Conservation (phyloP, 2,329 filamentous ascomycete species). For the Botrytis hyacinthi region DNA sequence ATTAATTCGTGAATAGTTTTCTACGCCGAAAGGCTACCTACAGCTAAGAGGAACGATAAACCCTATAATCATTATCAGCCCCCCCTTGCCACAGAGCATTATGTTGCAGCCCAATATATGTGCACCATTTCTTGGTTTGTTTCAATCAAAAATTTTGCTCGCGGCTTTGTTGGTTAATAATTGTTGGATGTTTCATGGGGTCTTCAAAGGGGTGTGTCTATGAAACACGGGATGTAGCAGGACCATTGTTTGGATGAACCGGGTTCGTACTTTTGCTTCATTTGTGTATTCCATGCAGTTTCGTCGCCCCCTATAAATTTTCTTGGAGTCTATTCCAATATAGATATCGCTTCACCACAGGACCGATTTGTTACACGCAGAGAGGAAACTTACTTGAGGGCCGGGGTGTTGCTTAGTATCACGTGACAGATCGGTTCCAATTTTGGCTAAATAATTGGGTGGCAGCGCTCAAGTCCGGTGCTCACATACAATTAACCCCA, state of each 20-base stretch:
- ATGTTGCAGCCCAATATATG: background rate
- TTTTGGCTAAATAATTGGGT: background rate
- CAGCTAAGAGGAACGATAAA: background rate
- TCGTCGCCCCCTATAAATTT: background rate
- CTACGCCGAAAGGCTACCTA: background rate
- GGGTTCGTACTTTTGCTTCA: background rate
- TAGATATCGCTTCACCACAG: too few relatives aligned
- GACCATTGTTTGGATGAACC: constrained; percentile 17
- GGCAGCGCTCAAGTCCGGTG: background rate
- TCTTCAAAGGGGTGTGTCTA: background rate
- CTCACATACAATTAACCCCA: background rate
- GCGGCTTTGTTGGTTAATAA: background rate
- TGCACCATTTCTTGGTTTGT: background rate
- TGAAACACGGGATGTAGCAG: constrained; percentile 18
- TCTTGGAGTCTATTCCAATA: background rate
- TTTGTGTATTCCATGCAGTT: background rate
- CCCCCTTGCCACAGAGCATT: background rate
- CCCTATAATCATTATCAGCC: background rate
- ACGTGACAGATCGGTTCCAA: background rate
- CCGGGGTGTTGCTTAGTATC: background rate
- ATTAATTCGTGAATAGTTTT: background rate
- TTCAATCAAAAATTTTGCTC: background rate
- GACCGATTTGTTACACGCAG: background rate
- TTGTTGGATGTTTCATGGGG: constrained; percentile 15
- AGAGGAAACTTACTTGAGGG: background rate